phyloP scores from a whole-genome alignment of 2,329 filamentous ascomycete species.

The Bimuria novae-zelandiae region DNA sequence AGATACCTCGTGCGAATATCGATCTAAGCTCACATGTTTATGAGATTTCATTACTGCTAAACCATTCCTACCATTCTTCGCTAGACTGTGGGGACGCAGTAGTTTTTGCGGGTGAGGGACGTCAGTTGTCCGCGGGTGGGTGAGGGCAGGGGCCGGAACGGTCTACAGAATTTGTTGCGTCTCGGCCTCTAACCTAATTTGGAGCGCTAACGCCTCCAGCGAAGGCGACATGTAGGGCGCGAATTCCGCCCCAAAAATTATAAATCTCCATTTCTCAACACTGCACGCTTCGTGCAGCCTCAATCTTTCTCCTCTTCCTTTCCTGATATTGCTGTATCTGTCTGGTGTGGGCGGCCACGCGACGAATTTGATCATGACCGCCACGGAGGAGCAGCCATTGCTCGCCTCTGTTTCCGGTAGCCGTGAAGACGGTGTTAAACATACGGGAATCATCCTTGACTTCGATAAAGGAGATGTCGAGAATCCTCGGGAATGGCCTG shows the following conservation, averaged over 20 bases:
- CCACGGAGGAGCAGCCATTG: slow-evolving; percentile 35
- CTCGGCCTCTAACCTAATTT: neutral
- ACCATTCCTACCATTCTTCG: too few relatives aligned
- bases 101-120: too few relatives aligned
- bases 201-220: neutral
- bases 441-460: slow-evolving; percentile 29
- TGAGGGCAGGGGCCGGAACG: neutral
- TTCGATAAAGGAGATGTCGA: slow-evolving; percentile 37
- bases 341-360: neutral
- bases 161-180: neutral
- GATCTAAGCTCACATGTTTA: too few relatives aligned
- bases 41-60: too few relatives aligned
- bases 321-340: neutral
- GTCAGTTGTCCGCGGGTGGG: neutral
- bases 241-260: neutral
- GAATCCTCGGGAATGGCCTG: slow-evolving; percentile 38
- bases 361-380: neutral
- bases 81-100: too few relatives aligned
- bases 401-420: slow-evolving; percentile 28
- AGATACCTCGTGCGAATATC: too few relatives aligned
- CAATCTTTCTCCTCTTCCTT: neutral
- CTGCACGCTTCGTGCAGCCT: neutral
- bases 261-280: neutral
- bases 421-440: slow-evolving; percentile 19
- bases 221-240: neutral